Evolutionary conservation across 257 asterid species (phyloP), one percentile per base, ranked within the genome.

Genomic region (Solanum dulcamara): DNA sequence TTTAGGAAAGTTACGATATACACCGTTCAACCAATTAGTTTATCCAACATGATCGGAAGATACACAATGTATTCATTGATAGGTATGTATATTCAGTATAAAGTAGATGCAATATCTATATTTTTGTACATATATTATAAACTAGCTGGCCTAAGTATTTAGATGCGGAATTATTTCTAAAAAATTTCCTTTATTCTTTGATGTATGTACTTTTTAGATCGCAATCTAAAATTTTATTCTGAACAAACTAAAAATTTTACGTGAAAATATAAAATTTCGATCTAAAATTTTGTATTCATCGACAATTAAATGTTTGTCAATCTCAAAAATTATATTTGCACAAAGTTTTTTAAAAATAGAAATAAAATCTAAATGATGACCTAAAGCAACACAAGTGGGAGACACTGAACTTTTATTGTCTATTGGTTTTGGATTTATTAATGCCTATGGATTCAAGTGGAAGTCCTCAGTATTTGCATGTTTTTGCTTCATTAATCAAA

Each of bases 381-480:
- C 15, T 22, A 0, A 70, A 22, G 51, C n/a, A 86, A 77, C 81
- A 81, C 84, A 55, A 81, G 40, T 80, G 86, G 92, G 90, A 85
- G 87, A 90, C 91, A 88, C 6, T 38, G 46, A 37, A 86, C 83
- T 38, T 85, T 72, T 33, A 12, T 77, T 88, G 92, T 88, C 89
- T 38, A 84, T 85, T 62, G 83, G 88, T 66, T 87, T 86, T 81
- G 86, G 84, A 68, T 86, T 85, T 46, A 5, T 48, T 46, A 79
- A 79, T 9, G 24, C 38, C 38, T 24, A 50, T 80, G 38, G 42
- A 85, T 72, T 33, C 42, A 40, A 71, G 85, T 83, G 85, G 77
- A 48, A 51, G 72, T 80, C 50, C 68, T 82, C 38, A 70, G 28
- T 22, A 80, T 44, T 83, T 80, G 85, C 86, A 75, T 38, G 6